Evolutionary conservation across 345 rosid species (phyloP).

Genomic region (Eucalyptus tenuipes): DNA sequence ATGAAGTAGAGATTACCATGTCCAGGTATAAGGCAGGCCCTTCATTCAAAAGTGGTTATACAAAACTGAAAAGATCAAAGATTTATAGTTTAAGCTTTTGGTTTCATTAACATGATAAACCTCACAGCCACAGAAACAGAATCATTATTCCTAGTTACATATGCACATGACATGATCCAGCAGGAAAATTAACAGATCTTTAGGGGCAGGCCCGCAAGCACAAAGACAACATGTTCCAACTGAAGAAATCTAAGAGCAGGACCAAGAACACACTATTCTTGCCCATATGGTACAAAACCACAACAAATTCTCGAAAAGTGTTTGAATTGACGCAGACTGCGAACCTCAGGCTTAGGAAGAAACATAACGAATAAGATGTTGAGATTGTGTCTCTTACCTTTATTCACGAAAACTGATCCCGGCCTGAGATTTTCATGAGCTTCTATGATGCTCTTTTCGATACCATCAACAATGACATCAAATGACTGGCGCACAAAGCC

Average conservation of each 20-base stretch:
- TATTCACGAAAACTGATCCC: slow-evolving; percentile 67
- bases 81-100: not conserved
- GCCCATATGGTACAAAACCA: not conserved
- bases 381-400: slow-evolving; percentile 29
- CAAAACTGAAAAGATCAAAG: not conserved
- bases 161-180: not conserved
- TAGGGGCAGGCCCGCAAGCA: not conserved
- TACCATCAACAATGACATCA: slow-evolving; percentile 91
- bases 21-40: not conserved
- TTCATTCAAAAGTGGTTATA: not conserved
- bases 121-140: not conserved
- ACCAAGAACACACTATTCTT: not conserved
- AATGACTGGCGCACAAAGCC: slow-evolving; percentile 95
- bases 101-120: not conserved
- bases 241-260: not conserved
- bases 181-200: not conserved
- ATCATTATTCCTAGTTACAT: not conserved
- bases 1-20: not conserved
- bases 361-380: not conserved
- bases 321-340: not conserved
- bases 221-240: not conserved
- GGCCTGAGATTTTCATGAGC: slow-evolving; percentile 92
- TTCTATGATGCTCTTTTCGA: slow-evolving; percentile 70
- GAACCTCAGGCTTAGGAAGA: not conserved
- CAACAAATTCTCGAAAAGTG: not conserved